Base-by-base conservation (phyloP, 352 stramenopile species). In the Pythium vanterpoolii region DNA sequence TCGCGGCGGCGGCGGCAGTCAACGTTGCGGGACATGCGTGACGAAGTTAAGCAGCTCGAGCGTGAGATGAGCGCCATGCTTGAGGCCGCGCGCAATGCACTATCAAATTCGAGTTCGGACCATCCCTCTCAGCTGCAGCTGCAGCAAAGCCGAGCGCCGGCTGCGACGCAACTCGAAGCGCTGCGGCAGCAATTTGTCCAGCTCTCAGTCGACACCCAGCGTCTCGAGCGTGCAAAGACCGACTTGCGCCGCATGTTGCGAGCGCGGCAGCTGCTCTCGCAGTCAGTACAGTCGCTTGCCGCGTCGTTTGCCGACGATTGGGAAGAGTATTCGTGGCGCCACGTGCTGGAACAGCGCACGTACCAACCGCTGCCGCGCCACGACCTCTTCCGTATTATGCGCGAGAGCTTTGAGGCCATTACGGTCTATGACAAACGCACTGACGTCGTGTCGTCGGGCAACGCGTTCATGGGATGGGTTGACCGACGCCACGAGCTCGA, bases 361-460 rank as follows among this genome's bases (percentile, higher is more conserved):
- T 73, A 36, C 34, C 31, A 40, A 74, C 78, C 64, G 33, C 46
- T 83, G 5, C 44, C 68, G 1, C 46, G 26, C 0, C 48, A 64
- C 19, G 67, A 71, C 51, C 74, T 68, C 48, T 83, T 81, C 46
- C 55, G 68, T 18, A 63, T 82, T 61, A 86, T 87, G 64, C 73
- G 77, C 53, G 71, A 75, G 33, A 79, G 71, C 54, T 86, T 71
- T 56, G 69, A 85, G 43, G 63, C 74, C 40, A 80, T 89, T 60
- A 61, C 45, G 3, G 59, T 52, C 4, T 89, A 87, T 48, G 73
- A 84, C 50, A 59, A 56, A 3, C 57, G 72, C 7, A 60, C 65
- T 9, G 64, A 82, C 43, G 78, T 79, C 28, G 50, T 77, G 4
- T 74, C 77, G 13, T 83, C 75, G 0, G 75, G 77, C 27, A 66